A percentile compares a stretch with the other conserved stretches of the same genome.
Conservation (phyloP, 352 stramenopile species). For the Phytophthora fragariae region DNA sequence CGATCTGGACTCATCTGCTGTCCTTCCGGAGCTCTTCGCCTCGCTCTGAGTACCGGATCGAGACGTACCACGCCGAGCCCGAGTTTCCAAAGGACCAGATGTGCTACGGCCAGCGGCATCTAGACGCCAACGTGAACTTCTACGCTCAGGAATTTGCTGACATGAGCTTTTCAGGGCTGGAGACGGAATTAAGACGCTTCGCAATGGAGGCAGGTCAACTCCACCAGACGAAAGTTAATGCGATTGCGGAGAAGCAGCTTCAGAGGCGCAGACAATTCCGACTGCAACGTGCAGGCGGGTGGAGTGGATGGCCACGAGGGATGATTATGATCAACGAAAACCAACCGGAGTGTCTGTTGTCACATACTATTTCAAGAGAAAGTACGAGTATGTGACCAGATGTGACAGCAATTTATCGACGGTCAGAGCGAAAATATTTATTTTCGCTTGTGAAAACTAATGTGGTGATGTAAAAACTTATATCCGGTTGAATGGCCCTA, state of each 20-base stretch:
- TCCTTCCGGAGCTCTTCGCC: constrained; percentile 56
- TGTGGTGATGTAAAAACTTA: too few species aligned
- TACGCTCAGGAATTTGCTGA: constrained; percentile 16
- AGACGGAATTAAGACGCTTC: constrained; percentile 7
- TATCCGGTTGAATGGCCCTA: too few species aligned
- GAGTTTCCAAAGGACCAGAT: constrained; percentile 52
- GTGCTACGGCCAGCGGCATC: constrained; percentile 53
- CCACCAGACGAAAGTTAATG: constrained; percentile 18
- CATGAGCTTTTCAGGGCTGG: constrained; percentile 15
- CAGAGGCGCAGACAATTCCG: constrained; percentile 13
- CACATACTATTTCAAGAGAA: too few species aligned
- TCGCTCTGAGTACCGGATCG: constrained; percentile 50
- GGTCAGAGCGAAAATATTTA: too few species aligned
- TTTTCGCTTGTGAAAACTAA: too few species aligned
- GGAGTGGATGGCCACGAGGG: background rate
- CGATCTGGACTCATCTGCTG: constrained; percentile 74
- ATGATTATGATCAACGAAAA: background rate
- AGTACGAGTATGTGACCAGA: too few species aligned
- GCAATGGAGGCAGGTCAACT: constrained; percentile 19
- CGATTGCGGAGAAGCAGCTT: constrained; percentile 11
- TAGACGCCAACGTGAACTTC: constrained; percentile 39
- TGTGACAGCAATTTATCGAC: too few species aligned
- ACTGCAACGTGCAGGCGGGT: background rate
- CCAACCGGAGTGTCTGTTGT: too few species aligned
- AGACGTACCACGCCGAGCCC: constrained; percentile 55